Evolutionary conservation across 73 alveolate species (phyloP).

Genomic region (Tetrahymena malaccensis): DNA sequence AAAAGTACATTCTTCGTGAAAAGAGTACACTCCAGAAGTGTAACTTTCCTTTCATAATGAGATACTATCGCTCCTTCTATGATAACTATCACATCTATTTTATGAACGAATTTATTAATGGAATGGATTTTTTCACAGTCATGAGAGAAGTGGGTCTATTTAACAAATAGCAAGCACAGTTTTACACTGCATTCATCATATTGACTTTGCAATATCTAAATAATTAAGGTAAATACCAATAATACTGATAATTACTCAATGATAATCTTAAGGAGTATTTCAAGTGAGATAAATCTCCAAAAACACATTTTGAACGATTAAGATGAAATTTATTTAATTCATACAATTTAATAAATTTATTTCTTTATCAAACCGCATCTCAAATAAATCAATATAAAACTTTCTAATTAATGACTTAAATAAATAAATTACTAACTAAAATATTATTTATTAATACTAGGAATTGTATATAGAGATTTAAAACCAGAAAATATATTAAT

Average conservation of each 20-base stretch:
- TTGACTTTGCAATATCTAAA: background rate
- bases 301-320: too few relatives aligned
- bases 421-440: too few relatives aligned
- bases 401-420: too few relatives aligned
- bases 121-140: conserved; percentile 23
- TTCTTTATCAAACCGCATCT: too few relatives aligned
- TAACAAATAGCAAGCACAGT: background rate
- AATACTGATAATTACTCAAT: too few relatives aligned
- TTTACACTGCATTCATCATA: conserved; percentile 12
- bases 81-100: conserved; percentile 8
- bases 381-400: too few relatives aligned
- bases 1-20: conserved; percentile 12
- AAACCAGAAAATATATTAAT: conserved; percentile 64
- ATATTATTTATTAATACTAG: conserved; percentile 20
- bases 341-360: too few relatives aligned
- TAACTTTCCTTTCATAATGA: conserved; percentile 26
- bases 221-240: background rate
- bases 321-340: too few relatives aligned
- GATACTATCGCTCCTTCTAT: conserved; percentile 6
- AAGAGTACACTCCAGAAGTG: conserved; percentile 1
- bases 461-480: conserved; percentile 57
- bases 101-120: conserved; percentile 5
- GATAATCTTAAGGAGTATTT: too few relatives aligned
- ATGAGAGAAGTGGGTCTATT: conserved; percentile 20
- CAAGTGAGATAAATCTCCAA: too few relatives aligned